Evolutionary conservation across 2,329 filamentous ascomycete species (phyloP), one percentile per base, ranked within the genome.

Genomic region (Eutypella sp.): DNA sequence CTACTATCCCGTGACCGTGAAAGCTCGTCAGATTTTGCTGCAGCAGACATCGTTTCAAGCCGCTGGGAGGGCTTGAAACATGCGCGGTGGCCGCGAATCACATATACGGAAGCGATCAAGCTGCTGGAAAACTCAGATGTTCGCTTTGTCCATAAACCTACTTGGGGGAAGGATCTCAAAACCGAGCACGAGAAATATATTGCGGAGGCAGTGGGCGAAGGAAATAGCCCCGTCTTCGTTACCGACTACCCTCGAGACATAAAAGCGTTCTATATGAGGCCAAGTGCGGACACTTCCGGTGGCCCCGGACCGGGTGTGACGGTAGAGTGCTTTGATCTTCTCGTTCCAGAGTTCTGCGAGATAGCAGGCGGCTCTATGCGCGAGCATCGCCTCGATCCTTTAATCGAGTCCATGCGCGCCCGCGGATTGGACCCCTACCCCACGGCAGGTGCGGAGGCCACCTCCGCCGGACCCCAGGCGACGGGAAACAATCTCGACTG

Each of bases 101-200:
- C 87, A 3, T 99, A 96, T 65, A 79, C 80, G 1, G 74, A 89
- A 40, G 91, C 91, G 4, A 82, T 97, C 49, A 67, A 81, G 36
- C 64, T 81, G 24, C 76, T 99, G 16, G 69, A 82, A 58, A 65
- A 76, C 23, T 79, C 85, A 15, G 71, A 76, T 38, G 63, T 72
- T 25, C 64, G 74, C 6, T 96, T 97, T 58, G 72, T 81, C 41
- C 79, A 85, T 61, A 68, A 72, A 40, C 88, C 89, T 4, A 70
- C 71, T 3, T 93, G 89, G 83, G 79, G 83, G 27, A 71, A 74
- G 23, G 87, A 87, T 18, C 75, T 99, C 24, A 88, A 93, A 58
- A 85, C 91, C 2, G 92, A 97, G 65, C 93, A 99, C 68, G 93
- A 99, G 69, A 89, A 83, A 62, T 96, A 84, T 63, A 76, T 99